Percentiles rank a stretch among this genome's conserved stretches.
Conservation (phyloP, 768 basidiomycete genomes). For the Naganishia onofrii region DNA sequence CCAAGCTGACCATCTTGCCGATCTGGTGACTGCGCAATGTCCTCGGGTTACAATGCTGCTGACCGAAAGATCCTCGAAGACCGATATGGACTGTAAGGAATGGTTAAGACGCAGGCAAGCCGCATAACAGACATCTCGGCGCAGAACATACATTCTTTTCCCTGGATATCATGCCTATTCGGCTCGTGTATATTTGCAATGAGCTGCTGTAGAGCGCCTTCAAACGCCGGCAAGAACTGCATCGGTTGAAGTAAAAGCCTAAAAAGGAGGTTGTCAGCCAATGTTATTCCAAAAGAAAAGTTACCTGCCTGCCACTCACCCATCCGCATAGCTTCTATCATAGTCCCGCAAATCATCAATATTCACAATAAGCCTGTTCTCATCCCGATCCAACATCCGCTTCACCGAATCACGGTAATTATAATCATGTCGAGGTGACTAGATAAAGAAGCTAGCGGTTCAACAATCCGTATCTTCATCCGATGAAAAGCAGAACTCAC, state of each 20-base stretch:
- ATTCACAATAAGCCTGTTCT: conserved; percentile 88
- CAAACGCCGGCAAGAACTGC: conserved; percentile 82
- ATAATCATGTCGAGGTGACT: conserved; percentile 48
- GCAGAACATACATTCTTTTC: conserved; percentile 61
- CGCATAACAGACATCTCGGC: not conserved
- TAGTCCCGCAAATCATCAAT: conserved; percentile 93
- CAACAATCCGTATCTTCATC: no score
- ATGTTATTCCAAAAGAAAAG: no score
- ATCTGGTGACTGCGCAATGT: conserved; percentile 83
- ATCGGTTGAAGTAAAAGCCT: conserved; percentile 84
- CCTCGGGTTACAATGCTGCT: conserved; percentile 94
- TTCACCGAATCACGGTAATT: conserved; percentile 83
- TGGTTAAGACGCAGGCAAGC: not conserved
- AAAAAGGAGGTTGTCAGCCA: no score
- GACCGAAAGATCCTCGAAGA: conserved; percentile 93
- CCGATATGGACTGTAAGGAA: conserved; percentile 66
- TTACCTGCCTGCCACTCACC: conserved; percentile 53
- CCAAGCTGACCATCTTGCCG: conserved; percentile 92
- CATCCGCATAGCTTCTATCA: conserved; percentile 77
- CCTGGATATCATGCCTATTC: conserved; percentile 75
- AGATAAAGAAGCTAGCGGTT: no score
- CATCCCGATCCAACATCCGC: conserved; percentile 74
- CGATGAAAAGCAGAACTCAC: no score
- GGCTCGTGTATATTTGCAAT: conserved; percentile 71
- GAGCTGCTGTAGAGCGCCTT: conserved; percentile 72